Conservation (phyloP, 2,329 filamentous ascomycete species). For the Ophiostoma triangulosporum region DNA sequence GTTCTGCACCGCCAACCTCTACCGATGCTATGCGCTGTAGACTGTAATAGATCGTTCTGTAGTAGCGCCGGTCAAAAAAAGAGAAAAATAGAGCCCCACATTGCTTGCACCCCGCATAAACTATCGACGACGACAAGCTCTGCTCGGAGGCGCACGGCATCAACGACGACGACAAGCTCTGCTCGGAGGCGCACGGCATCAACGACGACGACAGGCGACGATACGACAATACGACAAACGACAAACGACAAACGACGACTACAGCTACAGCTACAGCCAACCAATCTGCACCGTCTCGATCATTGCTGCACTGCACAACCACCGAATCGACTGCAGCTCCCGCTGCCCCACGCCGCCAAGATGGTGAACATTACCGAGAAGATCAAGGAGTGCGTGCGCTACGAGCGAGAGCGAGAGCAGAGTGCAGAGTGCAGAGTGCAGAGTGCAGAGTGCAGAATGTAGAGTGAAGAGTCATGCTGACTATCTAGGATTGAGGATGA, state of each 20-base stretch:
- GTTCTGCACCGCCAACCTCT: too few relatives aligned
- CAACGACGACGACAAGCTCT: not conserved
- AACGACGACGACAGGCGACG: not conserved
- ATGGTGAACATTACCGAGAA: constrained; percentile 99
- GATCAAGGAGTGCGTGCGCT: constrained; percentile 78
- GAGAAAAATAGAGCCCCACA: not conserved
- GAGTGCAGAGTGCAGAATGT: not conserved
- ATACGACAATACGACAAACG: too few relatives aligned
- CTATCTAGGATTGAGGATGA: constrained; percentile 88
- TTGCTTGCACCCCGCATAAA: not conserved
- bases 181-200: not conserved
- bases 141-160: not conserved
- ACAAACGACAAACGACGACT: not conserved
- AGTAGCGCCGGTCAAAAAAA: too few relatives aligned
- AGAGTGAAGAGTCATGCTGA: not conserved
- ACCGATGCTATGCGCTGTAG: too few relatives aligned
- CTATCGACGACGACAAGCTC: not conserved
- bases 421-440: not conserved
- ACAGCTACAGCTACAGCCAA: not conserved
- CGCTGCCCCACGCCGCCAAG: constrained; percentile 21
- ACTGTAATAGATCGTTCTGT: too few relatives aligned
- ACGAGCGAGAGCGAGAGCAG: not conserved
- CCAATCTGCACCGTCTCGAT: not conserved
- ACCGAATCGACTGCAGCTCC: constrained; percentile 4
- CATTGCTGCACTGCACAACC: too few relatives aligned